Evolutionary conservation across 2,329 filamentous ascomycete genomes (phyloP).

Genomic region (Penicillium griseofulvum): DNA sequence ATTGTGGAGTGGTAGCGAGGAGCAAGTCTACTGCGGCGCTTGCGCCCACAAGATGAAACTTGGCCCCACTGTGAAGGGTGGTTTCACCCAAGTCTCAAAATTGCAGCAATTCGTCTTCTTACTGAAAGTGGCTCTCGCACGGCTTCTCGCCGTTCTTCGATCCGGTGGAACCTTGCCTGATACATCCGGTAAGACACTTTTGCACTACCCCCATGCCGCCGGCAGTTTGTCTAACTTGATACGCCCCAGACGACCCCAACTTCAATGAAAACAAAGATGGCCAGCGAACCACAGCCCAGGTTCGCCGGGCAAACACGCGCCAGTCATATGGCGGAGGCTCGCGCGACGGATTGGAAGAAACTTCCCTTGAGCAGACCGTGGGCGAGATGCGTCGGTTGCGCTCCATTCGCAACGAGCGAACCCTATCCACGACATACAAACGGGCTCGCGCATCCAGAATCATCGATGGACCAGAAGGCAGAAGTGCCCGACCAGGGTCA

Average conservation of each 20-base stretch:
- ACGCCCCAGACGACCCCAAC: constrained; percentile 63
- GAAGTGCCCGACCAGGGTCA: constrained; percentile 67
- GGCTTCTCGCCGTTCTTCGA: constrained; percentile 81
- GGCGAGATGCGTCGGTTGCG: constrained; percentile 89
- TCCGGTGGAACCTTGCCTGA: constrained; percentile 77
- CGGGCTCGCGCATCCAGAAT: constrained; percentile 88
- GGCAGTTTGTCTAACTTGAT: constrained; percentile 15
- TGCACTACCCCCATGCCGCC: constrained; percentile 1
- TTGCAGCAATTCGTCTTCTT: constrained; percentile 94
- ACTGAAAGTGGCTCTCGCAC: constrained; percentile 83
- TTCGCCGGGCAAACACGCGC: constrained; percentile 62
- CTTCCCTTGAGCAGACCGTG: constrained; percentile 89
- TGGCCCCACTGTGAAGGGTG: constrained; percentile 56
- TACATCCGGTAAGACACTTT: constrained; percentile 55
- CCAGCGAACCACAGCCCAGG: constrained; percentile 53
- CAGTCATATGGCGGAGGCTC: constrained; percentile 68
- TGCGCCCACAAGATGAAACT: constrained; percentile 57
- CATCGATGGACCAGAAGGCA: constrained; percentile 79
- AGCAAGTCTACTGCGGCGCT: constrained; percentile 67
- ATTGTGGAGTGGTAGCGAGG: constrained; percentile 65
- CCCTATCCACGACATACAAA: constrained; percentile 87
- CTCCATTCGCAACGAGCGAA: constrained; percentile 90
- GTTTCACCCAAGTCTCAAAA: constrained; percentile 75
- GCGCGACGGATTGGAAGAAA: constrained; percentile 59
- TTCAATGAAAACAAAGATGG: constrained; percentile 64